Evolutionary conservation across 495 filamentous ascomycete species (phyloP), one percentile per base, ranked within the genome.

Genomic region (Aspergillus ostianus): DNA sequence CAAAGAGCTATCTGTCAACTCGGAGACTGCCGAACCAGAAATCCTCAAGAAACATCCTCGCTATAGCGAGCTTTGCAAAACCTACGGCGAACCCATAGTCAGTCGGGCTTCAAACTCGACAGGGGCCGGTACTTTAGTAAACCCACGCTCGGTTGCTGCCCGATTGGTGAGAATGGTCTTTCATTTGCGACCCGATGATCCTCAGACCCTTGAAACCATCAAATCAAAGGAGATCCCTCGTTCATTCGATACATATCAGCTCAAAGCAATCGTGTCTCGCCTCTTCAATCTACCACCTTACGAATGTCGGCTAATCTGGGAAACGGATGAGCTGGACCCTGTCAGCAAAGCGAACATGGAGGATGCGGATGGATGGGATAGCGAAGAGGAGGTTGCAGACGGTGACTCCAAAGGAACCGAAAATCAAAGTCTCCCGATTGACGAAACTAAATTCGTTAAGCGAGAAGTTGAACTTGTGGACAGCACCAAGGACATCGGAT

Each of bases 281-380:
- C 67, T 88, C 62, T 93, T 95, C 70, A 78, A 77, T 8, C 65
- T 92, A 27, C 67, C 72, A 49, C 88, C 91, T 12, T 77, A 90
- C 64, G 70, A 74, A 44, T 71, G 93, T 51, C 77, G 80, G 58
- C 65, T 98, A 56, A 73, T 92, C 13, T 90, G 86, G 86, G 89
- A 94, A 74, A 93, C 91, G 18, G 87, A 90, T 54, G 89, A 95
- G 69, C 87, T 85, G 84, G 91, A 95, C 75, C 90, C 90, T 2
- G 84, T 90, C 0, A 71, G 66, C n/a, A 67, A 76, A 23, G 64
- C 67, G 32, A 83, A 77, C 18, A 82, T 82, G 52, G 84, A 84
- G 64, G 85, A 85, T 60, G 85, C 83, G 19, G 82, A 79, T 52
- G 84, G 78, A 41, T 84, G 80, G 63, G 79, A 82, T 61, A 84